Percentiles rank a stretch among this genome's conserved stretches.
Evolutionary conservation across 2,329 filamentous ascomycete species (phyloP).

Genomic region (Colletotrichum acutatum): DNA sequence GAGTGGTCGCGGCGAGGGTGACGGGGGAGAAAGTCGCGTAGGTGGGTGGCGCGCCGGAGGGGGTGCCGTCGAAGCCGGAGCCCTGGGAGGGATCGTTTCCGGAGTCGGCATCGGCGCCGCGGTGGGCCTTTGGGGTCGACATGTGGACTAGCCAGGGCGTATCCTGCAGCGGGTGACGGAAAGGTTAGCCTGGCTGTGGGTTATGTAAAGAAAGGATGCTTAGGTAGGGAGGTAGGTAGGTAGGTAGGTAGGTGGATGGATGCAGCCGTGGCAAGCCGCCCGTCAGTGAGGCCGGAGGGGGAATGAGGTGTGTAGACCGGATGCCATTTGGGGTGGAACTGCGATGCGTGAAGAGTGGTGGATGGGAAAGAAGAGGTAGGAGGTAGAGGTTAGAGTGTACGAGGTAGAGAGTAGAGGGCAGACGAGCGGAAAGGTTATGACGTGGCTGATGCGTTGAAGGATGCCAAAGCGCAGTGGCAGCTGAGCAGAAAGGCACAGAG

Average conservation of each 20-base stretch:
- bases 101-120: conserved; percentile 47
- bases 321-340: conserved; percentile 3
- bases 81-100: conserved; percentile 45
- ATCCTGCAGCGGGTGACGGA: conserved; percentile 43
- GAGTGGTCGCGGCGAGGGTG: conserved; percentile 75
- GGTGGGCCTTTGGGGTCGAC: conserved; percentile 56
- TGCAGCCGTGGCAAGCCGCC: background rate
- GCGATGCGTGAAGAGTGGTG: background rate
- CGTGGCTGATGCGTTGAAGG: conserved; percentile 30
- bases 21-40: conserved; percentile 91
- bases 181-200: conserved; percentile 36
- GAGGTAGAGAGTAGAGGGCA: background rate
- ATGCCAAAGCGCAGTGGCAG: conserved; percentile 21
- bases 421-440: conserved; percentile 15
- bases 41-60: conserved; percentile 70
- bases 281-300: conserved; percentile 2
- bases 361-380: background rate
- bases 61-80: conserved; percentile 46
- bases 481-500: background rate
- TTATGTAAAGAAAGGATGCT: background rate
- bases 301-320: background rate
- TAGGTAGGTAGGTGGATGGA: background rate
- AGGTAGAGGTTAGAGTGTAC: background rate
- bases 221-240: background rate
- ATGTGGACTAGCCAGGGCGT: conserved; percentile 66